Conservation (phyloP, 495 filamentous ascomycete species). For the Cairneyella variabilis region DNA sequence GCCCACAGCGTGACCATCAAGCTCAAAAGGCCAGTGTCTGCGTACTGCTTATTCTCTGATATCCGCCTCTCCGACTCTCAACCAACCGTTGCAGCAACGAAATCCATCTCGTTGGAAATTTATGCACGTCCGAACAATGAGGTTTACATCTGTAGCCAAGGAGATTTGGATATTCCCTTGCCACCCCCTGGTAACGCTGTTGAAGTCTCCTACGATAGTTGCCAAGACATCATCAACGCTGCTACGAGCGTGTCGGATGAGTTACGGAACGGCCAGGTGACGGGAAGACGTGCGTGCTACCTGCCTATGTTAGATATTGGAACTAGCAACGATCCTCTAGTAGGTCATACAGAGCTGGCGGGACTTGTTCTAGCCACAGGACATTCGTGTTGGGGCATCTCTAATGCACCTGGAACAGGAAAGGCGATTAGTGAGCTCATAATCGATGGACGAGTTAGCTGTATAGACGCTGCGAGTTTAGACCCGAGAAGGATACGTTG, state of each 20-base stretch:
- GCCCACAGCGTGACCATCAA: slow-evolving; percentile 88
- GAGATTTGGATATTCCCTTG: slow-evolving; percentile 69
- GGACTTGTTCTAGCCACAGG: slow-evolving; percentile 83
- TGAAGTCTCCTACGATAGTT: slow-evolving; percentile 68
- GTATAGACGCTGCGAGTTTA: slow-evolving; percentile 63
- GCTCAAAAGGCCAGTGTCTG: slow-evolving; percentile 59
- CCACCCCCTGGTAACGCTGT: slow-evolving; percentile 74
- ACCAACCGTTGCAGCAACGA: neutral
- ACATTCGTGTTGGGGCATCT: slow-evolving; percentile 98
- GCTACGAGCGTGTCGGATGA: slow-evolving; percentile 72
- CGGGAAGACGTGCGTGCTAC: slow-evolving; percentile 84
- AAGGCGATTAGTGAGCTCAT: slow-evolving; percentile 82
- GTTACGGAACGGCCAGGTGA: slow-evolving; percentile 71
- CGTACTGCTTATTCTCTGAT: slow-evolving; percentile 85
- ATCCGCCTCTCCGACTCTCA: slow-evolving; percentile 60
- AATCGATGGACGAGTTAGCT: slow-evolving; percentile 71
- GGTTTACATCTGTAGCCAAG: slow-evolving; percentile 88
- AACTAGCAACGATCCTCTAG: slow-evolving; percentile 63
- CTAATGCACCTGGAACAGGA: slow-evolving; percentile 89
- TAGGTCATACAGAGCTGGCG: slow-evolving; percentile 68
- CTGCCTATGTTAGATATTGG: slow-evolving; percentile 61
- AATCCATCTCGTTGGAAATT: slow-evolving; percentile 62
- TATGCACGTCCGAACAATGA: slow-evolving; percentile 87
- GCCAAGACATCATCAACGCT: slow-evolving; percentile 85
- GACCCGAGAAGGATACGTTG: slow-evolving; percentile 51